Conservation (phyloP, 768 basidiomycete genomes). For the Leccinum variicolor region DNA sequence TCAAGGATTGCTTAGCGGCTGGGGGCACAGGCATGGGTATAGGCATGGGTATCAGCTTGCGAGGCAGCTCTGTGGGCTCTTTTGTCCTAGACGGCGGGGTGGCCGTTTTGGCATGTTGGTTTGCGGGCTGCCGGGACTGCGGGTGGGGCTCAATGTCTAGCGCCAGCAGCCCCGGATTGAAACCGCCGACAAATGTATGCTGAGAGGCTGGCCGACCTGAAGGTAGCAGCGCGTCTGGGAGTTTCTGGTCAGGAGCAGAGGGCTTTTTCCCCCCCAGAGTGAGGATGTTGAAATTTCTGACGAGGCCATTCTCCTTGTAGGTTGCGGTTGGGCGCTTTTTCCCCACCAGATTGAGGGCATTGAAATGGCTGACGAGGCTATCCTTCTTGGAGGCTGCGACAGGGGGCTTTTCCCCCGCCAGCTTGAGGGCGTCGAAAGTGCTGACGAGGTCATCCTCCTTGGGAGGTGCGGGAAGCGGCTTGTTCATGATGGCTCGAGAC, state of each 20-base stretch:
- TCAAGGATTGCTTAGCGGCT: slow-evolving; percentile 13
- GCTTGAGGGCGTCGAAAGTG: slow-evolving; percentile 33
- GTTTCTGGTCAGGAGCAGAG: slow-evolving; percentile 8
- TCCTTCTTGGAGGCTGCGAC: neutral
- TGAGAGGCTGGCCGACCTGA: neutral
- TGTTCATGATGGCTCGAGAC: slow-evolving; percentile 20
- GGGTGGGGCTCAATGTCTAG: slow-evolving; percentile 3
- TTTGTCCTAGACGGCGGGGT: neutral
- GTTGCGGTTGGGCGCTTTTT: slow-evolving; percentile 7
- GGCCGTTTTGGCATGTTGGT: slow-evolving; percentile 1
- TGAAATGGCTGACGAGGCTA: neutral
- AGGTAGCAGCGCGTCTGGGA: slow-evolving; percentile 4
- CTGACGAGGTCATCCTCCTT: slow-evolving; percentile 29
- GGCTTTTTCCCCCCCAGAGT: slow-evolving; percentile 25
- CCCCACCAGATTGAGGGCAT: slow-evolving; percentile 13
- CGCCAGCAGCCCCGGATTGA: slow-evolving; percentile 25
- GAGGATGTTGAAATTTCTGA: slow-evolving; percentile 30
- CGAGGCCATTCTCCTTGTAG: slow-evolving; percentile 22
- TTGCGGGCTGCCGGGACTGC: slow-evolving; percentile 7
- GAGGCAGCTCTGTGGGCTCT: neutral
- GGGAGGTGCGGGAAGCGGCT: slow-evolving; percentile 6
- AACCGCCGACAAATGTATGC: slow-evolving; percentile 48
- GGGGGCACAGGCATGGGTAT: slow-evolving; percentile 36
- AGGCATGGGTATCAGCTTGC: slow-evolving; percentile 17
- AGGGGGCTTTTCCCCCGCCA: neutral